Evolutionary conservation across 352 stramenopile species (phyloP).

Genomic region (Globisporangium barbulae): DNA sequence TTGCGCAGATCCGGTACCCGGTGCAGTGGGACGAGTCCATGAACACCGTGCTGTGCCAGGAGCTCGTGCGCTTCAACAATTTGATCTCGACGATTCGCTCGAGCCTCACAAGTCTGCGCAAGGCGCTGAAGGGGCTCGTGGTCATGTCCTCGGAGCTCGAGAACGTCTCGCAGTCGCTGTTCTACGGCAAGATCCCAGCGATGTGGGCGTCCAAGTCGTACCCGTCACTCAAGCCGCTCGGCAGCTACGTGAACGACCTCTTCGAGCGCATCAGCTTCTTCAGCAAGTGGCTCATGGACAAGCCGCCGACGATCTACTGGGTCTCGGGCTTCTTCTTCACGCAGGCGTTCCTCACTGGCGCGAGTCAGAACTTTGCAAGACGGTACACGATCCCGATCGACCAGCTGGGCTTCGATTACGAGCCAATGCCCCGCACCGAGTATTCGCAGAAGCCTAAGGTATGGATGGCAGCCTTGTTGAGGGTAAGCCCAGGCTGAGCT

Average conservation of each 20-base stretch:
- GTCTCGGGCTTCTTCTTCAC: slow-evolving; percentile 96
- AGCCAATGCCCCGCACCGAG: slow-evolving; percentile 74
- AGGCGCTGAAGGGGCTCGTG: slow-evolving; percentile 91
- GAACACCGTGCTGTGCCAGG: slow-evolving; percentile 93
- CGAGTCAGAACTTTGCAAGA: slow-evolving; percentile 93
- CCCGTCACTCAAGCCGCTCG: slow-evolving; percentile 91
- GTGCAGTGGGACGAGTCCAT: slow-evolving; percentile 92
- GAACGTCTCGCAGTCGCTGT: slow-evolving; percentile 89
- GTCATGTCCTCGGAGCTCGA: slow-evolving; percentile 94
- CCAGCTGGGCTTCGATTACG: slow-evolving; percentile 76
- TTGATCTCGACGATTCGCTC: slow-evolving; percentile 85
- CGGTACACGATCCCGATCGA: slow-evolving; percentile 93
- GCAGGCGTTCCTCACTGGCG: slow-evolving; percentile 94
- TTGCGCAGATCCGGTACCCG: slow-evolving; percentile 89
- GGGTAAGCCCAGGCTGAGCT: not conserved
- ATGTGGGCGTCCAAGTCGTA: slow-evolving; percentile 91
- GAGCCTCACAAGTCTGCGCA: slow-evolving; percentile 84
- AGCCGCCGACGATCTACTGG: slow-evolving; percentile 90
- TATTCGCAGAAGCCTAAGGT: slow-evolving; percentile 73
- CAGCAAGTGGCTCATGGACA: slow-evolving; percentile 86
- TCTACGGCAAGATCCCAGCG: slow-evolving; percentile 90
- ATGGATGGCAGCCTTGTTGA: not conserved
- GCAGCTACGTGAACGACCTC: slow-evolving; percentile 89
- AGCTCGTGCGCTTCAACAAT: slow-evolving; percentile 93
- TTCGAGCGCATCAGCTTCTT: slow-evolving; percentile 91